Base-by-base conservation (phyloP, 805 yeast genomes). In the Ogataea siamensis region DNA sequence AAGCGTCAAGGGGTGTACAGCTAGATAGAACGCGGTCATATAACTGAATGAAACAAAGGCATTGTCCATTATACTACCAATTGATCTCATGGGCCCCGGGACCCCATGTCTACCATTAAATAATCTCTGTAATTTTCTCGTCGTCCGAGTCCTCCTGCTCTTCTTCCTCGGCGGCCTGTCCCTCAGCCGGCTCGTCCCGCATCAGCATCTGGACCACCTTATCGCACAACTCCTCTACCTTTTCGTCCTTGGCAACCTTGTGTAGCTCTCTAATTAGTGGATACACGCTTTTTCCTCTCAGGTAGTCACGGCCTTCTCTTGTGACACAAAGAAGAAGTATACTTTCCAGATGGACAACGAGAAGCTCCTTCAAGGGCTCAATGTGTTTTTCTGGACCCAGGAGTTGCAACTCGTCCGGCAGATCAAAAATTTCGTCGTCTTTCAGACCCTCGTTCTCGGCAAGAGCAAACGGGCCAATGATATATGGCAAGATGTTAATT, bases 381-480 rank as follows among this genome's bases (percentile, higher is more conserved):
- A 93, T 75, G 49, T 68, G 54, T 58, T 87, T 87, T 45, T 84
- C 89, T 18, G 77, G 78, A 7, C 85, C 83, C 30, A 87, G 66
- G 29, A 85, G 69, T 60, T 87, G 95, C 33, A 91, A 75, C 54
- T 86, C 94, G 18, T 86, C 95, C 2, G 98, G 97, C 49, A 93
- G 73, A 35, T 81, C 79, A 53, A 86, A 82, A 70, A 83, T 76
- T 55, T 93, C 97, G 25, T 89, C 97, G 30, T 76, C 80, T 32
- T 80, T 87, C 42, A 85, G 77, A 24, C 80, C 76, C 36, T 57
- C 48, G 42, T 58, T 57, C 13, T 49, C 55, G 0, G 95, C 85
- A 5, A 80, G 77, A 1, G 91, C 83, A 46, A 93, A 71, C 11
- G 97, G 96, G 29, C 85, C 68, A 41, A 91, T 67, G 16, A 91